A percentile compares a stretch with the other conserved stretches of the same genome.
Conservation (phyloP, 352 stramenopile species). For the Pythium brassicae region DNA sequence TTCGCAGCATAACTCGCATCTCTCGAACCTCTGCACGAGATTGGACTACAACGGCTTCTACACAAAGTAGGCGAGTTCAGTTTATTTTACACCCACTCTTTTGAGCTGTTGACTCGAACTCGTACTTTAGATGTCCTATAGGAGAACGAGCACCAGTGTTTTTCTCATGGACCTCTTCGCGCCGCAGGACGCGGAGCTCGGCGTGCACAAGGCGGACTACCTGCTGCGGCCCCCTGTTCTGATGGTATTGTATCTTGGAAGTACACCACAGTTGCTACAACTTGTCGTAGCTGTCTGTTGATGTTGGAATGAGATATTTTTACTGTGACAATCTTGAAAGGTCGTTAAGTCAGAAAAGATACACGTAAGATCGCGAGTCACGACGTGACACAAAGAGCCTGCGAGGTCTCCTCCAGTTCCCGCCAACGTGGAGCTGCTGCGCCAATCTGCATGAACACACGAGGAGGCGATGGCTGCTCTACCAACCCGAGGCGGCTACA, state of each 20-base stretch:
- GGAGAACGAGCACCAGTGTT: slow-evolving; percentile 39
- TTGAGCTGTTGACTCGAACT: no score
- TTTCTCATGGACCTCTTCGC: slow-evolving; percentile 56
- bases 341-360: no score
- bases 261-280: no score
- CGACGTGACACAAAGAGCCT: background rate
- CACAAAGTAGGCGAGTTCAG: slow-evolving; percentile 39
- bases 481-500: background rate
- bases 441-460: background rate
- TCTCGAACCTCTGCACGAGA: slow-evolving; percentile 60
- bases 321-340: no score
- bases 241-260: no score
- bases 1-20: slow-evolving; percentile 54
- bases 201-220: slow-evolving; percentile 28
- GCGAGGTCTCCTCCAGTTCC: background rate
- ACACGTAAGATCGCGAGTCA: no score
- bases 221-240: slow-evolving; percentile 62
- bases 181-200: slow-evolving; percentile 16
- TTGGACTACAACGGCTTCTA: slow-evolving; percentile 73
- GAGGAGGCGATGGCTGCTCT: background rate
- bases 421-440: no score
- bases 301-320: no score
- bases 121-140: no score
- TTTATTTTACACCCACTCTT: no score
- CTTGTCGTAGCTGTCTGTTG: no score